Percentiles rank a stretch among this genome's conserved stretches.
Conservation (phyloP, 345 rosid genomes). For the Arabidopsis arenosa region DNA sequence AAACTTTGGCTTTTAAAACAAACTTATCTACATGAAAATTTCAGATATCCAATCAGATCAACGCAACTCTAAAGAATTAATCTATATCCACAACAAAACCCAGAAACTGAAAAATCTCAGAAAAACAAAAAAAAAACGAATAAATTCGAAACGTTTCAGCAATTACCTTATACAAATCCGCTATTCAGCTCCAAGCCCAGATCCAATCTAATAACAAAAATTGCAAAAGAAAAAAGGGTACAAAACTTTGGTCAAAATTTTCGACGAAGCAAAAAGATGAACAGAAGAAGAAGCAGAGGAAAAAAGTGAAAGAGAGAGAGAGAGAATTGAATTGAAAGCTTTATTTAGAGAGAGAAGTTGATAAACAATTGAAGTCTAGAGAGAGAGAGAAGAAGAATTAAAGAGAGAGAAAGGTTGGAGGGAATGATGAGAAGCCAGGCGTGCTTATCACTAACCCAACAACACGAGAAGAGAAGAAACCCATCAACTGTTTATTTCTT, state of each 20-base stretch:
- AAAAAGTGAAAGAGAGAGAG: conserved; percentile 31
- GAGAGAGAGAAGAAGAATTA: conserved; percentile 24
- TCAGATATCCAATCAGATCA: conserved; percentile 48
- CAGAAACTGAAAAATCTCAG: conserved; percentile 1
- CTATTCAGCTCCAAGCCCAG: conserved; percentile 50
- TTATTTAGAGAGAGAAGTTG: conserved; percentile 47
- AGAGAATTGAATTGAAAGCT: conserved; percentile 39
- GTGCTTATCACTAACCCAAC: conserved; percentile 90
- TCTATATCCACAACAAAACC: no score
- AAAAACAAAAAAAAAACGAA: background rate
- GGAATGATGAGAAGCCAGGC: conserved; percentile 95
- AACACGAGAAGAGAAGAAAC: conserved; percentile 8
- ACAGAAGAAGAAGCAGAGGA: conserved; percentile 28
- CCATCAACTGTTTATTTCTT: conserved; percentile 44
- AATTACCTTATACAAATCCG: conserved; percentile 46
- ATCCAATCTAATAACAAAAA: conserved; percentile 56
- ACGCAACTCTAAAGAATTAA: no score
- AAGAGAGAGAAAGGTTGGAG: conserved; percentile 50
- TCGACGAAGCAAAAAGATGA: conserved; percentile 39
- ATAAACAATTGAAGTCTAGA: conserved; percentile 46
- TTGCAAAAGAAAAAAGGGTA: background rate
- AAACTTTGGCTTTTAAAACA: conserved; percentile 26
- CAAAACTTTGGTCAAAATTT: conserved; percentile 34
- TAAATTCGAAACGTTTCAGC: conserved; percentile 3
- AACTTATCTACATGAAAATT: background rate